Evolutionary conservation across 2,329 filamentous ascomycete species (phyloP), one percentile per base, ranked within the genome.

Genomic region (Fusarium domesticum): DNA sequence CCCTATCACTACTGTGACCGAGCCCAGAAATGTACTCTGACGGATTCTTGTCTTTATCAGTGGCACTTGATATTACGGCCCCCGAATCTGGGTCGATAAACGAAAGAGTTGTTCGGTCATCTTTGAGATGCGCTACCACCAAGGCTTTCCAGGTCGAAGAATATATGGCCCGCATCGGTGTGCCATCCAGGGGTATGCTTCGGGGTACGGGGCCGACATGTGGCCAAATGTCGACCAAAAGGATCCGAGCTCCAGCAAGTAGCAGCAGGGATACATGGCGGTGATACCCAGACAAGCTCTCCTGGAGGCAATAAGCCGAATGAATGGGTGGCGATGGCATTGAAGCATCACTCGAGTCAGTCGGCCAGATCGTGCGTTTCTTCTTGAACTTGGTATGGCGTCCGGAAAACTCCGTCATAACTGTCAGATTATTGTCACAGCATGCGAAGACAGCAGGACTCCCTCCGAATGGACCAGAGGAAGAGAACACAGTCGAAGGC

Each of bases 31-130:
- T 76, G 44, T 75, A 78, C 1, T 74, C 66, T 0, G 72, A 62
- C 0, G 65, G 59, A 4, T 68, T 63, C 14, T 65, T 68, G 3
- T 67, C 64, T 32, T 67, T 73, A 43, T 75, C 70, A 2, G 63
- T 58, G 0, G 79, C 68, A 11, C 59, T 53, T 1, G 78, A 79
- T 1, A 84, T 57, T 43, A 77, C 69, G 5, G 64, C 57, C 1
- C 81, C 81, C 0, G 75, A 78, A 6, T 75, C 70, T 0, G 75
- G 71, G 44, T 83, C 77, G 20, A 85, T 61, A 43, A 85, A 83
- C 18, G 72, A 65, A 18, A 85, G 59, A 2, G 73, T 76, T 7
- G 78, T 69, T 19, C 64, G 64, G 5, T 70, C 63, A 4, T 70
- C 63, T 8, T 67, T 56, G 8, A 67, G 64, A 15, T 78, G 67